phyloP scores from a whole-genome alignment of 177 flowering plant genomes.

The Vitis hybrid region DNA sequence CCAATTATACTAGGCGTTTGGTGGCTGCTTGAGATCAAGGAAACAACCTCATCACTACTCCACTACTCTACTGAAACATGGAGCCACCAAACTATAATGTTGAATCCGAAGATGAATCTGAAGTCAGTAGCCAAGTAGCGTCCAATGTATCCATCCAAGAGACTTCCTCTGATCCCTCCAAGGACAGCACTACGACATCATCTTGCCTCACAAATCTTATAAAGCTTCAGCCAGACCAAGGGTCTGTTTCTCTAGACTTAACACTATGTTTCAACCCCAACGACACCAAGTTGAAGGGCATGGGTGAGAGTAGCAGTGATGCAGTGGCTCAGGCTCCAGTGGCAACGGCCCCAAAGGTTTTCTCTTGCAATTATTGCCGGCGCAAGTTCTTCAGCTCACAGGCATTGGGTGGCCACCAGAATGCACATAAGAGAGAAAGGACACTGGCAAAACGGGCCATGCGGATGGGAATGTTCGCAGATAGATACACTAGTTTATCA shows the following conservation, averaged over 20 bases:
- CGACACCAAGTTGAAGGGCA: constrained; percentile 24
- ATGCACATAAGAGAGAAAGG: constrained; percentile 86
- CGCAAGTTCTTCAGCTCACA: constrained; percentile 89
- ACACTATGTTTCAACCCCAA: constrained; percentile 38
- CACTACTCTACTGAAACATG: constrained; percentile 23
- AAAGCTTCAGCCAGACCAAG: constrained; percentile 19
- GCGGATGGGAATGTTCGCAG: constrained; percentile 69
- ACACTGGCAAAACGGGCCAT: constrained; percentile 79
- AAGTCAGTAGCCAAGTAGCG: constrained; percentile 52
- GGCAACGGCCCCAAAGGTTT: constrained; percentile 44
- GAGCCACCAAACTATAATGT: constrained; percentile 25
- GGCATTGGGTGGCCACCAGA: constrained; percentile 90
- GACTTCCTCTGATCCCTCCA: constrained; percentile 28
- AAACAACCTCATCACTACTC: neutral
- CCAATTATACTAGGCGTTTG: neutral
- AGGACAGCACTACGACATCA: constrained; percentile 24
- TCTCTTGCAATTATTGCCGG: constrained; percentile 82
- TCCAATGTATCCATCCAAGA: constrained; percentile 50
- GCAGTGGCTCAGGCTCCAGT: constrained; percentile 19
- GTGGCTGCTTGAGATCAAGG: neutral
- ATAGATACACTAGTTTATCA: constrained; percentile 66
- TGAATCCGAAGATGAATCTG: constrained; percentile 59
- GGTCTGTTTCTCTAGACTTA: constrained; percentile 55
- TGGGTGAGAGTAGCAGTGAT: constrained; percentile 35
- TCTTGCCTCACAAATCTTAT: constrained; percentile 27